Evolutionary conservation across 2,329 filamentous ascomycete species (phyloP).

Genomic region (Oidium heveae): DNA sequence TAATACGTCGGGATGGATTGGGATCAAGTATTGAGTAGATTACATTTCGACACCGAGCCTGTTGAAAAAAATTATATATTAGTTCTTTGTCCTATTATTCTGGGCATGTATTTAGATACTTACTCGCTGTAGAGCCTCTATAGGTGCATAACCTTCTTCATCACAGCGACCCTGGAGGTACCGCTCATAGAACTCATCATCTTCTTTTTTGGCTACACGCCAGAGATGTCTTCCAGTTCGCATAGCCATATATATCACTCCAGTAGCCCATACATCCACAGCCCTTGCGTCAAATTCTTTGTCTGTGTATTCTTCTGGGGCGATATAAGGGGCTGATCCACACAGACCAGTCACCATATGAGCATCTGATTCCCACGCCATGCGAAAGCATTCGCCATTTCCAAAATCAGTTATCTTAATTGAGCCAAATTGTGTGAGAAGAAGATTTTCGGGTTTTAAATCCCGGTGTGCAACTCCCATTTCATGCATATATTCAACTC

Average conservation of each 20-base stretch:
- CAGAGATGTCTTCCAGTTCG: slow-evolving; percentile 84
- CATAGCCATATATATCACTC: slow-evolving; percentile 99
- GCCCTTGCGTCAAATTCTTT: slow-evolving; percentile 91
- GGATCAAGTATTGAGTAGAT: slow-evolving; percentile 97
- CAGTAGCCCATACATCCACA: slow-evolving; percentile 96
- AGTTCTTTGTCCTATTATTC: slow-evolving; percentile 1
- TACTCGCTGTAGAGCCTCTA: slow-evolving; percentile 85
- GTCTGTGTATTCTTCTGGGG: slow-evolving; percentile 85
- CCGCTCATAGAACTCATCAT: slow-evolving; percentile 89
- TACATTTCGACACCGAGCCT: slow-evolving; percentile 94
- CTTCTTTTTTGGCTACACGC: slow-evolving; percentile 89
- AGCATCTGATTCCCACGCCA: slow-evolving; percentile 96
- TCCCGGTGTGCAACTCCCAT: slow-evolving; percentile 98
- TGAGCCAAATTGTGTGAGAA: slow-evolving; percentile 73
- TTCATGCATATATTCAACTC: slow-evolving; percentile 96
- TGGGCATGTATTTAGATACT: slow-evolving; percentile 17
- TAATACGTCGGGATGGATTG: slow-evolving; percentile 76
- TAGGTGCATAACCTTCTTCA: slow-evolving; percentile 86
- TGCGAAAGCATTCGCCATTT: slow-evolving; percentile 90
- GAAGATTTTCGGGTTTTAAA: slow-evolving; percentile 85
- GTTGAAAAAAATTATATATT: not conserved
- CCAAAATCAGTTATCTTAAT: slow-evolving; percentile 98
- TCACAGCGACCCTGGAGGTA: slow-evolving; percentile 84
- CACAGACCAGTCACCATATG: slow-evolving; percentile 97
- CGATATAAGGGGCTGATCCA: slow-evolving; percentile 90